Evolutionary conservation across 352 stramenopile species (phyloP).

Genomic region (Pythium plurisporium): DNA sequence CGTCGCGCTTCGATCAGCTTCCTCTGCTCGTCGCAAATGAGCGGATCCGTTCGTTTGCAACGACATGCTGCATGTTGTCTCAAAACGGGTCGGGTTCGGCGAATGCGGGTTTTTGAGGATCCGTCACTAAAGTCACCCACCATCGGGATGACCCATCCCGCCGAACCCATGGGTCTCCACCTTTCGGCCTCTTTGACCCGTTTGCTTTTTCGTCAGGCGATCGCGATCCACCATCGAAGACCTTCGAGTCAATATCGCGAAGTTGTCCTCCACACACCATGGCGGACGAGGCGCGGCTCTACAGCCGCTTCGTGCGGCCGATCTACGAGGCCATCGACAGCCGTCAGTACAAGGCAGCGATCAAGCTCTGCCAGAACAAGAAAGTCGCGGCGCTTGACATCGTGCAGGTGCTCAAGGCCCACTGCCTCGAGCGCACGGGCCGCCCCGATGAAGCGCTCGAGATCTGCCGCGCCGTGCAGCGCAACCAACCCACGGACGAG

Average conservation of each 20-base stretch:
- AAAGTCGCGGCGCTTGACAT: constrained; percentile 72
- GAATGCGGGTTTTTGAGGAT: neutral
- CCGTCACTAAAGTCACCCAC: neutral
- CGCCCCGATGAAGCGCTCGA: constrained; percentile 62
- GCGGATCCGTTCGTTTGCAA: constrained; percentile 1
- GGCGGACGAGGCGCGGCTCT: constrained; percentile 52
- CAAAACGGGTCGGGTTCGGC: constrained; percentile 1
- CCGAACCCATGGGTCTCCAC: constrained; percentile 2
- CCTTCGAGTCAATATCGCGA: neutral
- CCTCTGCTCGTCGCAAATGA: neutral
- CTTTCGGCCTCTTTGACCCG: neutral
- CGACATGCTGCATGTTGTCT: constrained; percentile 4
- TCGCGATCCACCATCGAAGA: constrained; percentile 13
- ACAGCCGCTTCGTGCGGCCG: constrained; percentile 72
- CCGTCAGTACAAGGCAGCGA: constrained; percentile 75
- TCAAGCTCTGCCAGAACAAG: constrained; percentile 82
- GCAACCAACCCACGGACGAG: constrained; percentile 66
- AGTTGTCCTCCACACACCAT: constrained; percentile 17
- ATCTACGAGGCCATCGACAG: constrained; percentile 85
- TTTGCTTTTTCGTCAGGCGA: neutral
- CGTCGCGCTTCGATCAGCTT: neutral
- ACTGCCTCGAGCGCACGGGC: constrained; percentile 78
- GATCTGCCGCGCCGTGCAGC: constrained; percentile 64
- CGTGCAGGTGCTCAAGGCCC: constrained; percentile 80
- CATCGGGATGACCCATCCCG: no score